Conservation (phyloP, 1,284 basidiomycete species). For the Cerioporus squamosus region DNA sequence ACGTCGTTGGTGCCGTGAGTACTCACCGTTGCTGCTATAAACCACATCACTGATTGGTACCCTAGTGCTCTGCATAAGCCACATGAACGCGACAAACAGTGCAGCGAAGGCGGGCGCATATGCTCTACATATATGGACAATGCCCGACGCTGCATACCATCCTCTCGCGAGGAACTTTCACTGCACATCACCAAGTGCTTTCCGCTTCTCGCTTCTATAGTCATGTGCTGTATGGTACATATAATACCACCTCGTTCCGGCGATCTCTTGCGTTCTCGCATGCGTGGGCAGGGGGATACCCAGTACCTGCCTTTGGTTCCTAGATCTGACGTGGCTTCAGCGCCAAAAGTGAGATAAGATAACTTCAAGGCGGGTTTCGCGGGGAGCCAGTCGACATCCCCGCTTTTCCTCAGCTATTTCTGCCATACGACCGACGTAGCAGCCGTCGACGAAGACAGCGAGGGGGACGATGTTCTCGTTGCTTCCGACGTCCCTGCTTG, state of each 20-base stretch:
- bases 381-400: not conserved
- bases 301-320: not conserved
- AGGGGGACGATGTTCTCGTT: slow-evolving; percentile 28
- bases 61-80: slow-evolving; percentile 23
- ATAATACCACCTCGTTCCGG: slow-evolving; percentile 23
- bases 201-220: slow-evolving; percentile 18
- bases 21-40: not conserved
- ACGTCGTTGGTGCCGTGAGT: slow-evolving; percentile 30
- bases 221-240: slow-evolving; percentile 28
- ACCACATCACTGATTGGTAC: not conserved
- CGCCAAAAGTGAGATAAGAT: slow-evolving; percentile 20
- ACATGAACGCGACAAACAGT: not conserved
- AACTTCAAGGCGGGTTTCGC: not conserved
- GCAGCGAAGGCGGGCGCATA: slow-evolving; percentile 7
- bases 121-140: slow-evolving; percentile 15
- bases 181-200: slow-evolving; percentile 14
- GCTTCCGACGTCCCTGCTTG: slow-evolving; percentile 39
- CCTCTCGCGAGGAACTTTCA: slow-evolving; percentile 6
- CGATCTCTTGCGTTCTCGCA: no score
- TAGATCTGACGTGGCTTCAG: slow-evolving; percentile 20
- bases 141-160: slow-evolving; percentile 10
- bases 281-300: no score
- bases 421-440: slow-evolving; percentile 20
- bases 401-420: slow-evolving; percentile 2
- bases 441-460: slow-evolving; percentile 21